Evolutionary conservation across 2,329 filamentous ascomycete genomes (phyloP), one percentile per base, ranked within the genome.

Genomic region (Aspergillus candidus): DNA sequence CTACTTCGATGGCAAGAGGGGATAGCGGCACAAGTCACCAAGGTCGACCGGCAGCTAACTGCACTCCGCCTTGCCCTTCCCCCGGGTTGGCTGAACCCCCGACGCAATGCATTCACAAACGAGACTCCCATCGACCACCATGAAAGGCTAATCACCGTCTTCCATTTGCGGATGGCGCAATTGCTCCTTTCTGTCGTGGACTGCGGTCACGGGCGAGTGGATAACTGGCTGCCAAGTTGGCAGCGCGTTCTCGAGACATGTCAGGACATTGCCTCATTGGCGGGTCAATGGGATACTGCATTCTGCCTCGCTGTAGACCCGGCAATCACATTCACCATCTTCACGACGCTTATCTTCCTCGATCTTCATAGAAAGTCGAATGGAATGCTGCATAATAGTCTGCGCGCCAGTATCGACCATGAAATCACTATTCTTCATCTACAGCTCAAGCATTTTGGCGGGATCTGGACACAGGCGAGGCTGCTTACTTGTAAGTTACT

Each of bases 301-400:
- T 60, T 58, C 38, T 62, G 52, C 22, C 44, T 56, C 29, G 51
- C 48, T 3, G 61, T 64, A 4, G 63, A 67, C 37, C 63, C 65
- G 8, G 65, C 63, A n/a, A 58, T 67, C 34, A 60, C 54, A 30
- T 56, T 67, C 29, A 63, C 60, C 13, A 44, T 60, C n/a, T 60
- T 59, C 29, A 48, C 54, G 7, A 54, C 57, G 17, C 52, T 67
- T 7, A 53, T 57, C 32, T 46, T 65, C 8, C 42, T 63, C 4
- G 52, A 65, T 45, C 43, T 67, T 3, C 62, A 66, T 43, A 32
- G 40, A 38, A 47, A 34, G 30, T 44, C 33, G 6, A 15, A n/a
- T 15, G 14, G 37, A 10, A 11, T 15, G 3, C 8, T 4, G 4
- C 10, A 14, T 7, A 5, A 31, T 15, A 40, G 39, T 36, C 30